Evolutionary conservation across 2,329 filamentous ascomycete genomes (phyloP).

Genomic region (Catunica adiposa): DNA sequence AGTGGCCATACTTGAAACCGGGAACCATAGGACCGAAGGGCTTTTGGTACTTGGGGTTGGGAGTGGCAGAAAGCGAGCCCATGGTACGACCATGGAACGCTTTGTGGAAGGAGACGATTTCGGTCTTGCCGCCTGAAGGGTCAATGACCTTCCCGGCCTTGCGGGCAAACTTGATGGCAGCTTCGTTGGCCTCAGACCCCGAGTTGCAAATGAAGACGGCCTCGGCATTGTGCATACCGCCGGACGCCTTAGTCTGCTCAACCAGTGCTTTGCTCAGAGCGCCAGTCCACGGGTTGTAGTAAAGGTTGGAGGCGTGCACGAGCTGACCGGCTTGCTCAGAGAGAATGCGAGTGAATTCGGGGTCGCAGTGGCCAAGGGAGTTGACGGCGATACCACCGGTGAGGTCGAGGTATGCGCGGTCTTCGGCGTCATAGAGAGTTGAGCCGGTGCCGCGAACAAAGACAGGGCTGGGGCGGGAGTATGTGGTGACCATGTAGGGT

Average conservation of each 20-base stretch:
- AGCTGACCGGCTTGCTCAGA: conserved; percentile 65
- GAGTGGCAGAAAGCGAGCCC: conserved; percentile 87
- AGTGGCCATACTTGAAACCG: conserved; percentile 72
- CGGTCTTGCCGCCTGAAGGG: conserved; percentile 55
- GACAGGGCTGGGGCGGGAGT: conserved; percentile 75
- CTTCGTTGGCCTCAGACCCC: conserved; percentile 92
- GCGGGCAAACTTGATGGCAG: conserved; percentile 88
- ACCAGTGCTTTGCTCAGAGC: conserved; percentile 73
- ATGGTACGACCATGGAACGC: conserved; percentile 96
- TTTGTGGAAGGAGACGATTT: conserved; percentile 78
- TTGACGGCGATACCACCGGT: conserved; percentile 95
- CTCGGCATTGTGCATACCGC: conserved; percentile 64
- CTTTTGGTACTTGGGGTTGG: conserved; percentile 92
- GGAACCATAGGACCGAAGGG: conserved; percentile 93
- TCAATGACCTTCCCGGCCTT: conserved; percentile 70
- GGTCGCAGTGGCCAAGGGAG: conserved; percentile 76
- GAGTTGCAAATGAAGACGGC: conserved; percentile 92
- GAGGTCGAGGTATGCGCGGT: conserved; percentile 80
- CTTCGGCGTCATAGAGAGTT: conserved; percentile 80
- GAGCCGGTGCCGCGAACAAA: conserved; percentile 79
- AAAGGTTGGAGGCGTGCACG: conserved; percentile 86
- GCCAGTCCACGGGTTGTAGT: conserved; percentile 93
- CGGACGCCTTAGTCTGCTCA: conserved; percentile 60
- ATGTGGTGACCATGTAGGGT: conserved; percentile 90
- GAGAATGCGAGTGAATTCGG: conserved; percentile 57